Conservation (phyloP, 306 rosid species). For the Malus sieversii region DNA sequence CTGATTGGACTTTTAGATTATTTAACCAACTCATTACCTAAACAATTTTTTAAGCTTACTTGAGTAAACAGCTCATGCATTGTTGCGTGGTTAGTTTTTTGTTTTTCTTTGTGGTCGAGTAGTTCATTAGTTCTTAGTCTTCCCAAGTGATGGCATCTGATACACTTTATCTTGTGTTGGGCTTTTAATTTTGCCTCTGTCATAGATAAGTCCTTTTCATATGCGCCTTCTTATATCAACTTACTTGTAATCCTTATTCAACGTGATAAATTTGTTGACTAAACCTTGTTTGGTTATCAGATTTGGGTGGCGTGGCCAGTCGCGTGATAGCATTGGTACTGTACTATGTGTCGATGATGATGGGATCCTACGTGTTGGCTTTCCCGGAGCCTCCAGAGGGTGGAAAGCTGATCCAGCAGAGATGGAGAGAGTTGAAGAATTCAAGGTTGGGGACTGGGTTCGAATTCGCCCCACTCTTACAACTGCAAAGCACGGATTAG, state of each 20-base stretch:
- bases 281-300: slow-evolving; percentile 26
- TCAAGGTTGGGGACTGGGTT: slow-evolving; percentile 97
- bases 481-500: slow-evolving; percentile 91
- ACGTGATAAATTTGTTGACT: background rate
- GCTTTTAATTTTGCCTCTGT: background rate
- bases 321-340: slow-evolving; percentile 95
- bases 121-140: background rate
- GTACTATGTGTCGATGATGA: slow-evolving; percentile 96
- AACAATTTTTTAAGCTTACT: background rate
- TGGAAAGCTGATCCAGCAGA: slow-evolving; percentile 99
- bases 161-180: background rate
- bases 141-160: background rate
- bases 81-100: background rate
- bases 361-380: slow-evolving; percentile 96
- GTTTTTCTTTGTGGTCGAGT: background rate
- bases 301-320: slow-evolving; percentile 99
- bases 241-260: background rate
- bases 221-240: background rate
- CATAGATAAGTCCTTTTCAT: background rate
- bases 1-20: background rate
- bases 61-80: background rate
- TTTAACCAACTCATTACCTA: background rate
- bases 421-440: slow-evolving; percentile 98
- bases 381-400: slow-evolving; percentile 99
- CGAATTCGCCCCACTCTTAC: slow-evolving; percentile 97